Evolutionary conservation across 148 eudicot genomes (phyloP).

Genomic region (Bassia scoparia): DNA sequence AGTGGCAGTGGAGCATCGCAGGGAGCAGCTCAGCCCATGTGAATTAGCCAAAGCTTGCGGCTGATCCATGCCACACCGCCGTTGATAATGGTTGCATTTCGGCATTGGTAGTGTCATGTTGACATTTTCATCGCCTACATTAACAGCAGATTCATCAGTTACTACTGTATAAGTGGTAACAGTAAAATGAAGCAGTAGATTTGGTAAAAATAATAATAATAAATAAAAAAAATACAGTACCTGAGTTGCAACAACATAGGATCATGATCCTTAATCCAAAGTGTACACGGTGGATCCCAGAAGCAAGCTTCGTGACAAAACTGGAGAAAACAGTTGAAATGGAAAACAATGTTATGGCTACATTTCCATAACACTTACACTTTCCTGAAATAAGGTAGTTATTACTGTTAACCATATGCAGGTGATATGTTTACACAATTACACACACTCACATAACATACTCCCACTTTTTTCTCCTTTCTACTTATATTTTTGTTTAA

Average conservation of each 20-base stretch:
- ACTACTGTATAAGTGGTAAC: not conserved
- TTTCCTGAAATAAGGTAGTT: not conserved
- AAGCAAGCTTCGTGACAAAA: constrained; percentile 76
- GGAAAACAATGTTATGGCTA: not conserved
- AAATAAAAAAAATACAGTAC: constrained; percentile 21
- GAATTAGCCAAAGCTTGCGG: not conserved
- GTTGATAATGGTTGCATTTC: not conserved
- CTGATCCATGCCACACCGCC: not conserved
- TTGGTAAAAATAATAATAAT: no score
- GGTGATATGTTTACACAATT: not conserved
- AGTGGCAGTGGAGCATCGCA: constrained; percentile 19
- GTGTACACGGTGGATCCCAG: constrained; percentile 57
- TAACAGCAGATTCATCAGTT: not conserved
- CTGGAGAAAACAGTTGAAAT: constrained; percentile 36
- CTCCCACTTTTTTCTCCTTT: not conserved
- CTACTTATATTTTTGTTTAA: no score
- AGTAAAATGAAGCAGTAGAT: not conserved
- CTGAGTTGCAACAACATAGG: constrained; percentile 41
- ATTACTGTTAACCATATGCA: not conserved
- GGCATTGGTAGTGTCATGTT: constrained; percentile 22
- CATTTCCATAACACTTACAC: not conserved
- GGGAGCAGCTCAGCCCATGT: constrained; percentile 16
- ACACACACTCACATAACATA: not conserved
- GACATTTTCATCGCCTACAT: constrained; percentile 20
- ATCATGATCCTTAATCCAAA: constrained; percentile 62